Base-by-base conservation (phyloP, 805 yeast genomes). In the Saccharomycopsis olivae region DNA sequence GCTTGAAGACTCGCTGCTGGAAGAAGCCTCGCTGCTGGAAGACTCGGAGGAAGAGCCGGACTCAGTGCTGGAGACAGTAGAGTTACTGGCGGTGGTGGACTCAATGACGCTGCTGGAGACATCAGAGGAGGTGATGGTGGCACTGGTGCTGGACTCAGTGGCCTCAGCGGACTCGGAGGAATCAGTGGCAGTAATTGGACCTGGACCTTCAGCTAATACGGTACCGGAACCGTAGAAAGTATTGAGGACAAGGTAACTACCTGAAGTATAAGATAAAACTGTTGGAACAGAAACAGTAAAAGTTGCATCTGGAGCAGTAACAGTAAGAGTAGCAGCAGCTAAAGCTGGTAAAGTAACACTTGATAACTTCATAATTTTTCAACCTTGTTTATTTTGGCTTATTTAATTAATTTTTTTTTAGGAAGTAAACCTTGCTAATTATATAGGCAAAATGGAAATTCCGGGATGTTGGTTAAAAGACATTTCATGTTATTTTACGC, bases 191-290 rank as follows among this genome's bases (percentile, higher is more conserved):
- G 39, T 31, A 29, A 37, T 5, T 18, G 36, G 14, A 15, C 30
- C 33, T 24, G 47, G 10, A 15, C 40, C 14, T 23, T 16, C 41
- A 19, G 29, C 20, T 8, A 27, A 16, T n/a, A 37, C 40, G 29
- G 36, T 19, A 23, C 35, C 40, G 33, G 33, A 16, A 19, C 41
- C 44, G 30, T 32, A 38, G 41, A 39, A 39, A 20, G 42, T 39
- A 29, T 33, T n/a, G 14, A 39, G 10, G 14, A 39, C 33, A 10
- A 33, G n/a, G 13, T 39, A 34, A 5, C 27, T 34, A 15, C 38
- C 33, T 28, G 30, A 20, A 19, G 42, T 39, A 27, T 29, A 39
- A 17, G 38, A 19, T 16, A 39, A 5, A 29, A 33, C 38, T 10
- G 38, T 35, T n/a, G 42, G 42, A 5, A 14, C 35, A 23, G 34